Evolutionary conservation across 306 rosid species (phyloP), one percentile per base, ranked within the genome.

Genomic region (Cercis canadensis): DNA sequence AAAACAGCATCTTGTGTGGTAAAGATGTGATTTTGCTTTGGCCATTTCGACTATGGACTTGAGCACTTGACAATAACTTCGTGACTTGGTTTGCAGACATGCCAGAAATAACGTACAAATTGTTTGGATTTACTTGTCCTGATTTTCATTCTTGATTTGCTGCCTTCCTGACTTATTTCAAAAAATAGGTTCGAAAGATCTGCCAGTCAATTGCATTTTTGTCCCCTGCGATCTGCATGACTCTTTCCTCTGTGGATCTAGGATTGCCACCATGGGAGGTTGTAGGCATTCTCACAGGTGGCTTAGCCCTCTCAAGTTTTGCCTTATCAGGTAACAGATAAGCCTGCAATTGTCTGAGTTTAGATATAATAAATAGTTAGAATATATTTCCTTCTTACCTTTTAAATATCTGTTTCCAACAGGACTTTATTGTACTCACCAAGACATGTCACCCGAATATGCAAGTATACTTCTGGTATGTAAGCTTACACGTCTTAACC

Each of bases 401-500:
- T 17, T 70, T 58, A 19, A 74, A 57, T 24, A 59, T 75, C 47
- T 70, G 65, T 81, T 61, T 57, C 4, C 75, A 65, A 24, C 96
- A 91, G 97, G 99, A 75, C 95, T 94, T 41, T 94, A 94, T 76
- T 94, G 97, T 72, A 91, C 96, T 46, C 99, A 94, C 79, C 99
- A 94, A 75, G 99, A 94, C 79, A 87, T 94, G 66, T 91, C 97
- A 19, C 96, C 99, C 0, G 97, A 91, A 83, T 94, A 94, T 78
- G 99, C 99, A 32, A 94, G 97, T 75, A 74, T 94, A 56, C 92
- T 94, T 80, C 76, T 94, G 87, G 99, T 94, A 84, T 21, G 88
- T 63, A 40, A 33, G 56, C 45, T 31, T 64, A 43, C 54, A 36
- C 41, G 33, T 52, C 57, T 50, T 43, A 8, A 18, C 36, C 52